Conservation (phyloP, 2,329 filamentous ascomycete species). For the Hypoxylon rubiginosum region DNA sequence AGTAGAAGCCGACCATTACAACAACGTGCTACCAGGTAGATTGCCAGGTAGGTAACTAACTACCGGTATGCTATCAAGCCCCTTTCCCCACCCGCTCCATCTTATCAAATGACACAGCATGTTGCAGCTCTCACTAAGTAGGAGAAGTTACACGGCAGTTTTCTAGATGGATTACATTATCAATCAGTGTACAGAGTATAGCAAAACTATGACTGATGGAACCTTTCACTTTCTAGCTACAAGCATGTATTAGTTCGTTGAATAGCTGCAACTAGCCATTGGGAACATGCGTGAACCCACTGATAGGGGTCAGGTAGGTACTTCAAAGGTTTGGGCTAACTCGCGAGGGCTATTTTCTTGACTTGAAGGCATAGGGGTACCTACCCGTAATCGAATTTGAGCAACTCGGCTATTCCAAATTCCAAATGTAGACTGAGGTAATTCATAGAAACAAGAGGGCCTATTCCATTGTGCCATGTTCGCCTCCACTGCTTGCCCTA, state of each 20-base stretch:
- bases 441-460: neutral
- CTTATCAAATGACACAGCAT: neutral
- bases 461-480: neutral
- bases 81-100: neutral
- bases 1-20: neutral
- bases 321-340: neutral
- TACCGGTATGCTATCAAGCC: neutral
- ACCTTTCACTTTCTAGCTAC: constrained; percentile 5
- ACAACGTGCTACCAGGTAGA: too few relatives aligned
- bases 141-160: neutral
- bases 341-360: neutral
- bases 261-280: constrained; percentile 17
- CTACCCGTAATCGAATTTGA: too few relatives aligned
- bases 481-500: neutral
- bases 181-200: neutral
- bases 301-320: neutral
- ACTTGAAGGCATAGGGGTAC: neutral
- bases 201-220: neutral
- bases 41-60: too few relatives aligned
- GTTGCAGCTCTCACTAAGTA: too few relatives aligned
- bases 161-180: neutral
- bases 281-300: constrained; percentile 16
- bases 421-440: too few relatives aligned
- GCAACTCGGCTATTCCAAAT: too few relatives aligned
- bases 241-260: neutral